phyloP scores from a whole-genome alignment of 2,329 filamentous ascomycete genomes.

The Exophiala dermatitidis region DNA sequence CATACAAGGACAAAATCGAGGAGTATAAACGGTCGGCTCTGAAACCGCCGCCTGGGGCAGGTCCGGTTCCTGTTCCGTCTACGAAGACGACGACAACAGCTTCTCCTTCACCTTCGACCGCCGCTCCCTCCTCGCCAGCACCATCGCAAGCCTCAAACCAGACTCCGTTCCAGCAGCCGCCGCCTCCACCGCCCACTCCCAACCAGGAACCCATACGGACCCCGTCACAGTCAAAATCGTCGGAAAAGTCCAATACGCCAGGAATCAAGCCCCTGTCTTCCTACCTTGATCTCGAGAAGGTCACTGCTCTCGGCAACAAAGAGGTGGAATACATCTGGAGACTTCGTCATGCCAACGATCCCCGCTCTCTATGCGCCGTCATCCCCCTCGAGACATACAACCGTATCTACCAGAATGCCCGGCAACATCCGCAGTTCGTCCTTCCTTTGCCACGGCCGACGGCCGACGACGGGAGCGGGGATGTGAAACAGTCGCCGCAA shows the following conservation, averaged over 20 bases:
- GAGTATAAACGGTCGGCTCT: constrained; percentile 60
- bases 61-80: constrained; percentile 11
- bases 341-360: constrained; percentile 67
- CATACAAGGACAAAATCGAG: constrained; percentile 77
- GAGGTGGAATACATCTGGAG: constrained; percentile 89
- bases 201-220: constrained; percentile 38
- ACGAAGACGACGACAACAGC: constrained; percentile 22
- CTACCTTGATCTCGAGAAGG: constrained; percentile 75
- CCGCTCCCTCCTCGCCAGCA: constrained; percentile 34
- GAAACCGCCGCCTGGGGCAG: constrained; percentile 18
- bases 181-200: constrained; percentile 34
- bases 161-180: constrained; percentile 26
- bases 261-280: constrained; percentile 59
- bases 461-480: constrained; percentile 23
- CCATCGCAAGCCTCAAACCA: constrained; percentile 2
- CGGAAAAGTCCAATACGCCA: constrained; percentile 22
- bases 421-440: constrained; percentile 76
- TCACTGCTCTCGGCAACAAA: constrained; percentile 61
- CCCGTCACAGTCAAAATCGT: not conserved
- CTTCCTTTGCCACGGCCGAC: constrained; percentile 61
- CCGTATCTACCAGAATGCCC: constrained; percentile 63
- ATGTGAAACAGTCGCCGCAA: constrained; percentile 28
- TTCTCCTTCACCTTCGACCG: not conserved
- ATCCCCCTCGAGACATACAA: constrained; percentile 68
- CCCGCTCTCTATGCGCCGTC: constrained; percentile 72